A percentile compares a stretch with the other conserved stretches of the same genome.
Conservation (phyloP, 129 eudicot species). For the carrot (Daucus carota) region DH1_v3.0 NC_030381.2:53364501-53365000, state of each 20-base stretch:
- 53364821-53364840: slow-evolving; percentile 27
- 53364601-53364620: background rate
- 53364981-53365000: slow-evolving; percentile 45
- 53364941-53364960: slow-evolving; percentile 49
- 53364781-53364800: background rate
- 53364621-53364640: background rate
- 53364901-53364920: slow-evolving; percentile 60
- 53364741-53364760: background rate
- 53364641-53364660: background rate
- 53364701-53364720: background rate
- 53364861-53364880: slow-evolving; percentile 75
- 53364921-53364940: slow-evolving; percentile 50
- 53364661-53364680: background rate
- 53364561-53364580: slow-evolving; percentile 3
- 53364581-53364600: slow-evolving; percentile 1
- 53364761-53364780: background rate
- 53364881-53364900: slow-evolving; percentile 52
- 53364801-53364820: background rate
- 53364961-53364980: slow-evolving; percentile 74
- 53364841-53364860: slow-evolving; percentile 52
- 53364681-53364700: background rate
- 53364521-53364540: slow-evolving; percentile 13
- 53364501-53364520: slow-evolving; percentile 53
- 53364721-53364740: background rate
- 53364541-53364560: background rate